Evolutionary conservation across 305 asterid species (phyloP).

Genomic region (Galium porrigens): DNA sequence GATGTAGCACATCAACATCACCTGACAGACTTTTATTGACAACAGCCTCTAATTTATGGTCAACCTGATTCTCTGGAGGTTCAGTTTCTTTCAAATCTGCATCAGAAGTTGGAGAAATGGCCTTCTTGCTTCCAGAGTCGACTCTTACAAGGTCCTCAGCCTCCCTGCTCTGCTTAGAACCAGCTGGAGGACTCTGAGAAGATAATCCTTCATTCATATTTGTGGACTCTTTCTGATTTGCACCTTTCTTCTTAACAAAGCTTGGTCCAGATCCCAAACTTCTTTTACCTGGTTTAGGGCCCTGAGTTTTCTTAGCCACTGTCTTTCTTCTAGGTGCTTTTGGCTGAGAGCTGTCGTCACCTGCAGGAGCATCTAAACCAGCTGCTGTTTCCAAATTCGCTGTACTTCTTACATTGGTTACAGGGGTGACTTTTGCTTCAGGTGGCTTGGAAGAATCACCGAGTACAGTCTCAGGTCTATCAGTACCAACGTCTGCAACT

Average conservation of each 20-base stretch:
- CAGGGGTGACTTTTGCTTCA: constrained; percentile 20
- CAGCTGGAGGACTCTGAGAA: constrained; percentile 16
- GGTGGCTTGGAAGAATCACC: constrained; percentile 21
- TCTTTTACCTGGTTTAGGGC: constrained; percentile 36
- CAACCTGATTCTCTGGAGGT: constrained; percentile 27
- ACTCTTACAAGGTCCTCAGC: constrained; percentile 16
- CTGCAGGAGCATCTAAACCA: constrained; percentile 23
- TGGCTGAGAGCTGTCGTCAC: constrained; percentile 16
- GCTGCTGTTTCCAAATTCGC: constrained; percentile 19
- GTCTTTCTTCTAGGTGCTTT: constrained; percentile 30
- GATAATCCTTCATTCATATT: constrained; percentile 23
- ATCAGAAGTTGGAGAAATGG: constrained; percentile 14
- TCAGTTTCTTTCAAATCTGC: constrained; percentile 26
- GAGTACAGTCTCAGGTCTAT: constrained; percentile 17
- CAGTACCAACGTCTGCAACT: constrained; percentile 13
- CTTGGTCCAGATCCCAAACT: constrained; percentile 37
- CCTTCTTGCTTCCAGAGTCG: constrained; percentile 21
- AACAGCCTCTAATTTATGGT: constrained; percentile 16
- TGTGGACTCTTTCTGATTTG: constrained; percentile 33
- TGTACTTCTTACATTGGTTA: constrained; percentile 12
- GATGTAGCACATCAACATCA: constrained; percentile 20
- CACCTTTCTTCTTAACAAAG: constrained; percentile 22
- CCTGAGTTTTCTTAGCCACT: constrained; percentile 38
- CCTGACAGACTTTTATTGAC: constrained; percentile 14
- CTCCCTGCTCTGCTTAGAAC: constrained; percentile 20